Base-by-base conservation (phyloP, 148 eudicot genomes). In the Rhododendron mucronatum region DNA sequence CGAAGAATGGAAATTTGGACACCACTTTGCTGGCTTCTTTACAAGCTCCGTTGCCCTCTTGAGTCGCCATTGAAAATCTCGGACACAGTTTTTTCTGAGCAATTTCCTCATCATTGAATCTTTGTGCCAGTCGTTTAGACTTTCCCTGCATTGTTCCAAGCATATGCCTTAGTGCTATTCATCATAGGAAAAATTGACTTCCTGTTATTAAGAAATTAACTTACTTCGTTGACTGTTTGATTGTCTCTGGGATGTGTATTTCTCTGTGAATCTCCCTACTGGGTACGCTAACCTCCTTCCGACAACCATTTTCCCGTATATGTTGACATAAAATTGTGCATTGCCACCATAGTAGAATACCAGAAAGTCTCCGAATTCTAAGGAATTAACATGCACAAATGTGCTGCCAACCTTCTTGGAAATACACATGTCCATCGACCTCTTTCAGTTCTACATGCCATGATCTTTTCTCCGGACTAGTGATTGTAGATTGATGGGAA, bases 281-380 rank as follows among this genome's bases (percentile, higher is more conserved):
- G 11, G 15, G 50, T 23, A 35, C 33, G 7, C 14, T 67, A 6
- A 20, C 61, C 55, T 81, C 73, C 85, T 86, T 86, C 30, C 1
- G 82, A 21, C 85, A 86, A 47, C 88, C 88, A 59, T 86, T 45
- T 35, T 82, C 44, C 82, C 63, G 23, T 35, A 86, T 45, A 82
- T 77, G 47, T 76, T 44, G 28, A 86, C 85, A 75, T 16, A 50
- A 35, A 86, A 86, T 26, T 39, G 63, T 82, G 75, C n/a, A 28
- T 69, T 47, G 18, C 77, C 37, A 39, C 55, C 82, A 45, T 86
- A 86, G 59, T 39, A 44, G 57, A 86, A 86, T 12, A 82, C 33
- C 10, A 86, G 83, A 28, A 86, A 86, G 85, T 75, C 82, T 16
- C 88, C 88, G 4, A 71, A 39, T 45, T 82, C 82, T 57, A 86